Evolutionary conservation across 345 rosid species (phyloP), one percentile per base, ranked within the genome.

Genomic region (Bruguiera gymnorhiza): DNA sequence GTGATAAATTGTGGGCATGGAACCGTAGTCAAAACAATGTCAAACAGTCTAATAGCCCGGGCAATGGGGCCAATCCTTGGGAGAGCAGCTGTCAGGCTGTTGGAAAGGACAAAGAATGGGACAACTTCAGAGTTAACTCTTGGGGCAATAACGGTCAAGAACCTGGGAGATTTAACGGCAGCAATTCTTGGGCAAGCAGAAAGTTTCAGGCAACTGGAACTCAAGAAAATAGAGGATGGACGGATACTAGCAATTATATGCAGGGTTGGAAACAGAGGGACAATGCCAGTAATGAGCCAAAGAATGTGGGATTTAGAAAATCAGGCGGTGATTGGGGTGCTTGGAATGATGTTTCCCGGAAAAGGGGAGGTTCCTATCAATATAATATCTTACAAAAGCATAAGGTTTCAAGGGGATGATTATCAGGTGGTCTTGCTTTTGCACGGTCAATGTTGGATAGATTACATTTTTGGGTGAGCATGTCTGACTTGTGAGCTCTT

Each of bases 291-390:
- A 53, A 26, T 32, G 74, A 67, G 18, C 68, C 62, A 26, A 79
- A 71, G 73, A 66, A 60, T n/a, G 65, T 75, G 67, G 85, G 70
- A 62, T 65, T 62, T 36, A 79, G 67, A 74, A 72, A 72, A 56
- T 37, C 63, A 7, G 71, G 39, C 72, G 73, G 79, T 61, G 80
- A 70, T 43, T 71, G 85, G 85, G 76, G 81, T 70, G 70, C 78
- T 60, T 65, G 83, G 83, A 78, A 75, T 8, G 72, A 48, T 37
- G 75, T 80, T 66, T 66, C 61, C 46, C 59, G 82, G 76, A 84
- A 83, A 79, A 83, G 88, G 74, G 87, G 81, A 79, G 77, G 74
- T 76, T 62, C 76, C 55, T 65, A 78, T 66, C 85, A 62, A 52
- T 62, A 62, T 10, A 27, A 62, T 65, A 23, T 62, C 70, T 60